Conservation (phyloP, 805 yeast species). For the Kodamaea hsintzibuensis region DNA sequence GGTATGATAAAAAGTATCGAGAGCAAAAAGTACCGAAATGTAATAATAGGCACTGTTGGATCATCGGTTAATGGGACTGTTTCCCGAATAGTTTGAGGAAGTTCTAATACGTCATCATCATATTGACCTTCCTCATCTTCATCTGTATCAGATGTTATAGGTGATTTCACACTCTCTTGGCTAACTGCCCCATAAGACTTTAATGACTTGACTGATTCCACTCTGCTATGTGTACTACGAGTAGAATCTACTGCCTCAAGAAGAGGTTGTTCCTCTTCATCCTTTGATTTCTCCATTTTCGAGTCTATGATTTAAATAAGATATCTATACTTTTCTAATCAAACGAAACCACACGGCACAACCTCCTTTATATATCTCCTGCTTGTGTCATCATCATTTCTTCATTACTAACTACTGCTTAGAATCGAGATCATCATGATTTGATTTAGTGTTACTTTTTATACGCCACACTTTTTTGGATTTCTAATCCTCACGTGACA, state of each 20-base stretch:
- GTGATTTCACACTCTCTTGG: background rate
- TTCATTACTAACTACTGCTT: background rate
- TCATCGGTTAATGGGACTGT: slow-evolving; percentile 42
- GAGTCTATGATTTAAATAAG: background rate
- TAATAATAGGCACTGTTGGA: slow-evolving; percentile 37
- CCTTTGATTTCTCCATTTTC: background rate
- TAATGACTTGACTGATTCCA: background rate
- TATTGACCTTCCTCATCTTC: background rate
- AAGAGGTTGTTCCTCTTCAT: background rate
- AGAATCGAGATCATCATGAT: background rate
- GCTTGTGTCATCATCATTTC: too few species aligned
- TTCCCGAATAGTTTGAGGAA: slow-evolving; percentile 36
- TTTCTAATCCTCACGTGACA: too few species aligned
- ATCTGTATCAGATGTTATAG: too few species aligned
- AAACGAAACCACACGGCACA: background rate
- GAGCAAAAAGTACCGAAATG: slow-evolving; percentile 37
- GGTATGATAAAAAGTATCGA: slow-evolving; percentile 38
- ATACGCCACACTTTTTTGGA: background rate
- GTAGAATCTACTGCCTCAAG: background rate
- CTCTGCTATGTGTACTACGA: background rate
- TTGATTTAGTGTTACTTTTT: background rate
- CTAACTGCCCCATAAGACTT: slow-evolving; percentile 5
- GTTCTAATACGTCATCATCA: slow-evolving; percentile 22
- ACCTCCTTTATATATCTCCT: background rate
- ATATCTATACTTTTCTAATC: background rate